Evolutionary conservation across 139 green algal species (phyloP).

Genomic region (Chlorella vulgaris): DNA sequence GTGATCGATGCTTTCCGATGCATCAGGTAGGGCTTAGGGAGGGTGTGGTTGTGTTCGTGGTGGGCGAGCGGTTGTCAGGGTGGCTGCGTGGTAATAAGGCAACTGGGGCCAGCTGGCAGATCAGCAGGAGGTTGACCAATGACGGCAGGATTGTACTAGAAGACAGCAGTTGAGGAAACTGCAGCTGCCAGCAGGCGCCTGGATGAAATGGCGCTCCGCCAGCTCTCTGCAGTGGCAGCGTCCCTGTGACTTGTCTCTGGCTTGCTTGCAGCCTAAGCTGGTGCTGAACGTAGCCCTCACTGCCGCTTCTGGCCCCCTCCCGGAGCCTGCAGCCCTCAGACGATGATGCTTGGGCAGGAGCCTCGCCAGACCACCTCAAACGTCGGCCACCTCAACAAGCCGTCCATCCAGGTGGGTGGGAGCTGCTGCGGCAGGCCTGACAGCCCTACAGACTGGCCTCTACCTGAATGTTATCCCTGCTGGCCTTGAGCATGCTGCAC

Average conservation of each 20-base stretch:
- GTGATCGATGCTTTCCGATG: slow-evolving; percentile 89
- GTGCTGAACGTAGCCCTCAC: not conserved
- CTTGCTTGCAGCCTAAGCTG: no score
- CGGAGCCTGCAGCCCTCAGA: slow-evolving; percentile 77
- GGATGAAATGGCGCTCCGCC: not conserved
- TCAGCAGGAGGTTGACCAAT: no score
- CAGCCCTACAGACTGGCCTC: no score
- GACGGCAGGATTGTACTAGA: no score
- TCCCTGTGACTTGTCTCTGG: no score
- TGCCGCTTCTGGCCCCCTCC: not conserved
- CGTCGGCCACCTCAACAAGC: slow-evolving; percentile 98
- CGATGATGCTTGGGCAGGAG: slow-evolving; percentile 99
- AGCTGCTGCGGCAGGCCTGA: no score
- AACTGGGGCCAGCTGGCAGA: no score
- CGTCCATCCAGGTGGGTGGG: slow-evolving; percentile 90
- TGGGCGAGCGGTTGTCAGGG: not conserved
- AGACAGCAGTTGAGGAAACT: not conserved
- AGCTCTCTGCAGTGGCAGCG: not conserved
- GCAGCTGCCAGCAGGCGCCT: not conserved
- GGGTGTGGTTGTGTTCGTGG: not conserved
- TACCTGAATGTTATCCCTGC: no score
- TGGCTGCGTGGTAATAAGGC: no score
- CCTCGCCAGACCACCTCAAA: slow-evolving; percentile 98
- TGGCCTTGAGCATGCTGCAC: no score
- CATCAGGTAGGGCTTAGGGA: slow-evolving; percentile 65